Conservation (phyloP, 345 rosid species). For the Chamaenerion angustifolium region DNA sequence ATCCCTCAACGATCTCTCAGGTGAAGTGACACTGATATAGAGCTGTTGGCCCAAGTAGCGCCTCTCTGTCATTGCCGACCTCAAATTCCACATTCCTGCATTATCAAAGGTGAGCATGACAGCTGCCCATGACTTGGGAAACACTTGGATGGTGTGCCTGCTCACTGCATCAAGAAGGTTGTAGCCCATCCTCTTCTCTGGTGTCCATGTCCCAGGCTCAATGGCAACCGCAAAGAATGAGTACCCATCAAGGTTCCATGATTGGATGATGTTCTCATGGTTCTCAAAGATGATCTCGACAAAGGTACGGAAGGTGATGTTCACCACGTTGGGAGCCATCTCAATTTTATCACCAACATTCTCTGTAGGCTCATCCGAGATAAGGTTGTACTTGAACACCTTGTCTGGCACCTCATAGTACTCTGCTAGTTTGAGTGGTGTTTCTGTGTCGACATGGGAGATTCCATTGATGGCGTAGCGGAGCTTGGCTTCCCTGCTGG, state of each 20-base stretch:
- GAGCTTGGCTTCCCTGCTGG: slow-evolving; percentile 16
- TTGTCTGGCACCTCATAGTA: slow-evolving; percentile 15
- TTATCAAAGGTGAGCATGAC: slow-evolving; percentile 22
- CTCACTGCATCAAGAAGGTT: slow-evolving; percentile 26
- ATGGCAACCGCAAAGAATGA: slow-evolving; percentile 24
- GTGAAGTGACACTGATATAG: slow-evolving; percentile 17
- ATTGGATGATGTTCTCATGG: slow-evolving; percentile 18
- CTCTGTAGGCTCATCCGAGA: slow-evolving; percentile 8
- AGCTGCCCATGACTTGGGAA: slow-evolving; percentile 27
- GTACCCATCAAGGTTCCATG: slow-evolving; percentile 20
- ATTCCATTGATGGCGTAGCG: slow-evolving; percentile 21
- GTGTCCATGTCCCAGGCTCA: slow-evolving; percentile 24
- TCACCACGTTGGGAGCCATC: slow-evolving; percentile 13
- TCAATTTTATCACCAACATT: background rate
- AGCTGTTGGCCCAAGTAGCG: slow-evolving; percentile 21
- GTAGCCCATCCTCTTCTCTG: slow-evolving; percentile 20
- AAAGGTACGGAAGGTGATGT: slow-evolving; percentile 18
- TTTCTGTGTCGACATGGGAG: slow-evolving; percentile 15
- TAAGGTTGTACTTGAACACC: slow-evolving; percentile 17
- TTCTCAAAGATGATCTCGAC: slow-evolving; percentile 22
- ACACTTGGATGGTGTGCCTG: slow-evolving; percentile 22
- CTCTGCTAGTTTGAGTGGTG: slow-evolving; percentile 23
- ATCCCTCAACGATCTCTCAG: slow-evolving; percentile 18
- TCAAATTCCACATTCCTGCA: slow-evolving; percentile 25
- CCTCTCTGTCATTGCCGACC: slow-evolving; percentile 18